Conservation (phyloP, 2,329 filamentous ascomycete species). For the Corynespora cassiicola region DNA sequence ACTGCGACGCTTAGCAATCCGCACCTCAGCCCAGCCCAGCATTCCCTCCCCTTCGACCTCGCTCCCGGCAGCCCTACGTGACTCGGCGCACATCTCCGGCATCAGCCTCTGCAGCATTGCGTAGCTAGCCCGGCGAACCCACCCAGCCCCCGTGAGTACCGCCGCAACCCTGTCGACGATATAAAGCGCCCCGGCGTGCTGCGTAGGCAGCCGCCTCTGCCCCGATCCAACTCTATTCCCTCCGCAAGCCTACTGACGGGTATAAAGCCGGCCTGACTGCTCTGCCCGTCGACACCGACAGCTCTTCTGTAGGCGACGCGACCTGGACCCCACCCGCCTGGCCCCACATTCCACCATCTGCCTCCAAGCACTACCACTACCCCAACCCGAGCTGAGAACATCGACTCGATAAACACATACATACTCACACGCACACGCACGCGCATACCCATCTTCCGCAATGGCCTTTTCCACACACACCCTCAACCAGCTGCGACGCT, state of each 20-base stretch:
- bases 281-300: no score
- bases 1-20: neutral
- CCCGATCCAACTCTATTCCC: neutral
- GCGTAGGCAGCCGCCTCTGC: conserved; percentile 10
- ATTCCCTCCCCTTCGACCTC: conserved; percentile 2
- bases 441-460: conserved; percentile 5
- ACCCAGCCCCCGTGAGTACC: conserved; percentile 11
- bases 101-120: conserved; percentile 17
- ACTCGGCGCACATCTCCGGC: conserved; percentile 8
- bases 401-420: neutral
- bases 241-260: conserved; percentile 3
- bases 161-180: conserved; percentile 3
- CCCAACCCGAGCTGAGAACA: conserved; percentile 1
- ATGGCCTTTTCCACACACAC: conserved; percentile 42
- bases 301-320: neutral
- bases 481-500: conserved; percentile 40
- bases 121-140: conserved; percentile 8
- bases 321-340: neutral
- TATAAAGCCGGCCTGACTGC: neutral
- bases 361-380: conserved; percentile 1
- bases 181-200: conserved; percentile 10
- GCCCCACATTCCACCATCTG: conserved; percentile 6
- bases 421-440: conserved; percentile 4
- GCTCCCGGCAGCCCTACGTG: neutral
- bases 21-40: conserved; percentile 1